Conservation (phyloP, 2,329 filamentous ascomycete species). For the Claviceps spartinae region DNA sequence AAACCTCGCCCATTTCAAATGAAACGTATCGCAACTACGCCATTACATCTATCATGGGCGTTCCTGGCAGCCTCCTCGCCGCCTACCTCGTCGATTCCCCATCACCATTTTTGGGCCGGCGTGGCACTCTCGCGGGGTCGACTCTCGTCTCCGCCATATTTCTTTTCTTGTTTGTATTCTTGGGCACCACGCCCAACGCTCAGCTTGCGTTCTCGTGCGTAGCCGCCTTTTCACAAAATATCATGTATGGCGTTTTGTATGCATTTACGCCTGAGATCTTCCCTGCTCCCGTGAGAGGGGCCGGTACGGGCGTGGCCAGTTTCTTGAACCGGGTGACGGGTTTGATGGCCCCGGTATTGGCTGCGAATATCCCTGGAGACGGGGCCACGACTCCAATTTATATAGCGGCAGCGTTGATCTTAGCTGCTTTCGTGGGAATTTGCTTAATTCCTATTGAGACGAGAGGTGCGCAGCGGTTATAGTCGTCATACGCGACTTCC, state of each 20-base stretch:
- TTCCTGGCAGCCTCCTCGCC: slow-evolving; percentile 64
- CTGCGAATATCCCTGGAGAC: slow-evolving; percentile 44
- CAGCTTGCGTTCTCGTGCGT: slow-evolving; percentile 55
- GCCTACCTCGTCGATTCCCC: slow-evolving; percentile 56
- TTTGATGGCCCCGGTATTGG: slow-evolving; percentile 54
- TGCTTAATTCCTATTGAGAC: slow-evolving; percentile 51
- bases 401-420: slow-evolving; percentile 40
- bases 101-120: slow-evolving; percentile 51
- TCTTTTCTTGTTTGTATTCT: slow-evolving; percentile 51
- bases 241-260: slow-evolving; percentile 66
- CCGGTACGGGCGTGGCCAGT: slow-evolving; percentile 57
- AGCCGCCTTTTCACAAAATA: slow-evolving; percentile 60
- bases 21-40: slow-evolving; percentile 67
- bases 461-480: slow-evolving; percentile 43
- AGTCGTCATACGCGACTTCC: neutral
- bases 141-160: slow-evolving; percentile 55
- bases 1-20: slow-evolving; percentile 25
- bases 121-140: slow-evolving; percentile 55
- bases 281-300: slow-evolving; percentile 56
- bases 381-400: slow-evolving; percentile 45
- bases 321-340: slow-evolving; percentile 57
- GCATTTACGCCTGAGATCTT: slow-evolving; percentile 69
- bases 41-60: slow-evolving; percentile 63
- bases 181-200: slow-evolving; percentile 39
- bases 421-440: slow-evolving; percentile 46